Evolutionary conservation across 73 alveolate species (phyloP).

Genomic region (Breviolum minutum): DNA sequence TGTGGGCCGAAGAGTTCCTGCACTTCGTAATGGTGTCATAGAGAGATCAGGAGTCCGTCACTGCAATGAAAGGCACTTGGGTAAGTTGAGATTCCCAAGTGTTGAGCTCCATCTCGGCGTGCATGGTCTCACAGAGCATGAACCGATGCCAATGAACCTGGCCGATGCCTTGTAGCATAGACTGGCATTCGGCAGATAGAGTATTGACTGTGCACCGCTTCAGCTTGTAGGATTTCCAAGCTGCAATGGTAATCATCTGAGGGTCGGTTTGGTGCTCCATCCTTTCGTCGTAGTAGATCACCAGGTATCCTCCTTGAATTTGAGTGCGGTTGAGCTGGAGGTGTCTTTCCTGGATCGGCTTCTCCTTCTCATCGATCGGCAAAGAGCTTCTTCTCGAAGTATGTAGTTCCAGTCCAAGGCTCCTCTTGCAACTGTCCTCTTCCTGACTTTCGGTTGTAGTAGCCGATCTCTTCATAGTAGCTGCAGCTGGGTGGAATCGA

Average conservation of each 20-base stretch:
- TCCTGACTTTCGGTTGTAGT: not conserved
- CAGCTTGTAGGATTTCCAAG: not conserved
- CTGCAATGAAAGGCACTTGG: not conserved
- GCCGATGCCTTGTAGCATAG: not conserved
- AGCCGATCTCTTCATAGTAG: not conserved
- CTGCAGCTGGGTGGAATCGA: not conserved
- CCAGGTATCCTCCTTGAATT: not conserved
- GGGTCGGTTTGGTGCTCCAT: not conserved
- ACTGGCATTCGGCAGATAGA: not conserved
- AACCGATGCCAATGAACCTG: not conserved
- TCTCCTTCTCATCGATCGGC: too few relatives aligned
- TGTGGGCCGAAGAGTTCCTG: too few relatives aligned
- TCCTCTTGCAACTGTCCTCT: not conserved
- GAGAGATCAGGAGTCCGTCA: too few relatives aligned
- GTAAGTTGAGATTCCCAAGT: not conserved
- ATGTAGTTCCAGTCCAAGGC: constrained; percentile 3
- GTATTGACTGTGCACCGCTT: constrained; percentile 3
- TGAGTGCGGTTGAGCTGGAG: not conserved
- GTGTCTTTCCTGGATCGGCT: not conserved
- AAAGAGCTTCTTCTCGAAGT: not conserved
- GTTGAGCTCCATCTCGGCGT: not conserved
- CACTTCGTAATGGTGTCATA: too few relatives aligned
- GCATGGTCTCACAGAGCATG: not conserved
- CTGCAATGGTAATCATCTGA: not conserved
- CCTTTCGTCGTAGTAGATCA: not conserved